Evolutionary conservation across 495 filamentous ascomycete genomes (phyloP).

Genomic region (Penicillium cosmopolitanum): DNA sequence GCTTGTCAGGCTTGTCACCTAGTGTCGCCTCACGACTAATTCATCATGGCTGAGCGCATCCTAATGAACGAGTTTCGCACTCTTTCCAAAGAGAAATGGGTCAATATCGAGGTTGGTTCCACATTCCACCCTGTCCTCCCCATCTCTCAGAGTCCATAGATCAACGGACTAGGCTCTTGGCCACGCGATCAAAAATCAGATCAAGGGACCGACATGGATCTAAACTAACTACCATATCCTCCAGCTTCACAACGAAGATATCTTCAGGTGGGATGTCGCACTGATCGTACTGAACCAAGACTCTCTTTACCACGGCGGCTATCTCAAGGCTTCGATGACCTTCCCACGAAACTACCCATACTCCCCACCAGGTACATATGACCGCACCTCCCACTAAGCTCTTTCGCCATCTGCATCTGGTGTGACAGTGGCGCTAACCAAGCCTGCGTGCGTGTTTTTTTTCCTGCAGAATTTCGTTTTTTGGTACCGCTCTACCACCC

Average conservation of each 20-base stretch:
- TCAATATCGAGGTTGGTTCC: constrained; percentile 74
- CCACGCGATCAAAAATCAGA: background rate
- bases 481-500: constrained; percentile 82
- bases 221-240: background rate
- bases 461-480: constrained; percentile 74
- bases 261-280: constrained; percentile 84
- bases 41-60: constrained; percentile 70
- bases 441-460: background rate
- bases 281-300: constrained; percentile 92
- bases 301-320: constrained; percentile 88
- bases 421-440: constrained; percentile 3
- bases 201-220: background rate
- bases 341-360: constrained; percentile 92
- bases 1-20: background rate
- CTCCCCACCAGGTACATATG: constrained; percentile 65
- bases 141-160: background rate
- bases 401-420: background rate
- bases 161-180: background rate
- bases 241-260: constrained; percentile 71
- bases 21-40: background rate
- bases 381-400: constrained; percentile 6
- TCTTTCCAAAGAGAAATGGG: constrained; percentile 87
- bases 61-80: constrained; percentile 88
- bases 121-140: background rate
- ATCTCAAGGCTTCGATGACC: constrained; percentile 86